Evolutionary conservation across 257 asterid genomes (phyloP).

Genomic region (Fraxinus cuspidata): DNA sequence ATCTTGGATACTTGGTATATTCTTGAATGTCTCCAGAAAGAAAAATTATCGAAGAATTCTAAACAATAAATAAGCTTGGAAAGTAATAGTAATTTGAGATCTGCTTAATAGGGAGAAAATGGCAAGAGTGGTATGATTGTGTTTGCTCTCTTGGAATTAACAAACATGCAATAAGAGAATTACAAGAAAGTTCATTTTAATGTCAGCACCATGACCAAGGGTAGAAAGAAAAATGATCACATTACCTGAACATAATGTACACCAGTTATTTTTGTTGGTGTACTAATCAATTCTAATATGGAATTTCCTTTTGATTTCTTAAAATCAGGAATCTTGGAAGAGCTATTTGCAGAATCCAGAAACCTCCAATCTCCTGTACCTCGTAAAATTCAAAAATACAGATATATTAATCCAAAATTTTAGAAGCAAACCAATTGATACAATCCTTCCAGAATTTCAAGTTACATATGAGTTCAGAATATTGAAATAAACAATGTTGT

Average conservation of each 20-base stretch:
- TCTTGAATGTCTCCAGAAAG: too few species aligned
- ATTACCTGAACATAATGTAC: slow-evolving; percentile 98
- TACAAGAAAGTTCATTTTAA: slow-evolving; percentile 9
- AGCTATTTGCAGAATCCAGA: slow-evolving; percentile 62
- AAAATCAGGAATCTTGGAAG: slow-evolving; percentile 84
- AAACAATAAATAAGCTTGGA: neutral
- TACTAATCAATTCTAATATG: slow-evolving; percentile 75
- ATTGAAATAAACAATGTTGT: neutral
- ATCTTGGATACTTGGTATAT: neutral
- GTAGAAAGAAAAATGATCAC: slow-evolving; percentile 24
- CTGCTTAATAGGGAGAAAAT: neutral
- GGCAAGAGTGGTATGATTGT: neutral
- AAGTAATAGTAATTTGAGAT: neutral
- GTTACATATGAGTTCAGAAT: neutral
- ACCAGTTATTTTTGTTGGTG: slow-evolving; percentile 90
- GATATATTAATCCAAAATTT: slow-evolving; percentile 6
- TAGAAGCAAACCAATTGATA: slow-evolving; percentile 16
- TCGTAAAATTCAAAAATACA: slow-evolving; percentile 6
- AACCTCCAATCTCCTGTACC: slow-evolving; percentile 88
- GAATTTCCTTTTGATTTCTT: slow-evolving; percentile 76
- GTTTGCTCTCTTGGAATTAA: neutral
- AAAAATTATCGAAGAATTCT: neutral
- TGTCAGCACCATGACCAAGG: slow-evolving; percentile 10
- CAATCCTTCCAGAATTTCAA: neutral
- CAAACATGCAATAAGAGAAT: neutral